A percentile compares a stretch with the other conserved stretches of the same genome.
These are phyloP conservation scores for Metschnikowia sp. DNA, from an alignment of 805 yeast genomes.

Conservation along the genomic window DNA sequence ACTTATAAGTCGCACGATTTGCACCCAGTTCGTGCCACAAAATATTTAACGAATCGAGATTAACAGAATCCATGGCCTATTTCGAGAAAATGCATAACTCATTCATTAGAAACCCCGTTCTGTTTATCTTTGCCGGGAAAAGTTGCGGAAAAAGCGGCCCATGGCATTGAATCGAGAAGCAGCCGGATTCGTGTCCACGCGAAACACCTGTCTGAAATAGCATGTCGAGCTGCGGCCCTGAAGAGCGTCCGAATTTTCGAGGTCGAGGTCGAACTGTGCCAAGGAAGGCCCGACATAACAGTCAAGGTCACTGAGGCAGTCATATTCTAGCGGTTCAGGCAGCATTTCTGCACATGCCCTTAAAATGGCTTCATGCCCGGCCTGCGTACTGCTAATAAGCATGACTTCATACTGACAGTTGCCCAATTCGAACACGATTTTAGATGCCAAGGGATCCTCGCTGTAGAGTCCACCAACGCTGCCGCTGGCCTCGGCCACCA, in stretches of 20 bases:
- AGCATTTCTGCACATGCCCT: slow-evolving; percentile 4
- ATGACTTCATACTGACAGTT: slow-evolving; percentile 12
- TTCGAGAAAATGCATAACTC: too few species aligned
- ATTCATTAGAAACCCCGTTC: too few species aligned
- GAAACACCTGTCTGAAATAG: slow-evolving; percentile 7
- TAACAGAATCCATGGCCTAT: background rate
- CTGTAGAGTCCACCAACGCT: slow-evolving; percentile 7
- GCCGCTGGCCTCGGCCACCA: slow-evolving; percentile 1
- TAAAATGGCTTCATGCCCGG: slow-evolving; percentile 1
- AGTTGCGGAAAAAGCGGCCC: slow-evolving; percentile 1
- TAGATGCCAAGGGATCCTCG: background rate
- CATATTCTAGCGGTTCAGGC: background rate
- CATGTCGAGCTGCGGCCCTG: slow-evolving; percentile 1
- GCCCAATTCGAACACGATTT: slow-evolving; percentile 6
- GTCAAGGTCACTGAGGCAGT: slow-evolving; percentile 4
- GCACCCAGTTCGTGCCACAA: too few species aligned
- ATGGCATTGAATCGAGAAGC: background rate
- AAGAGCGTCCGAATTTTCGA: background rate
- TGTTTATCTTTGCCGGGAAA: slow-evolving; percentile 1
- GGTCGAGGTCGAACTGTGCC: slow-evolving; percentile 8
- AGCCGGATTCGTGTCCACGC: background rate
- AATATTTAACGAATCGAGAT: too few species aligned
- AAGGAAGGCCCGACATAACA: slow-evolving; percentile 5
- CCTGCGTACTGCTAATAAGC: background rate
- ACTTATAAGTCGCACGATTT: too few species aligned